These are phyloP conservation scores for Uronychia binucleata DNA, from an alignment of 73 alveolate genomes.

Conservation along the genomic window DNA sequence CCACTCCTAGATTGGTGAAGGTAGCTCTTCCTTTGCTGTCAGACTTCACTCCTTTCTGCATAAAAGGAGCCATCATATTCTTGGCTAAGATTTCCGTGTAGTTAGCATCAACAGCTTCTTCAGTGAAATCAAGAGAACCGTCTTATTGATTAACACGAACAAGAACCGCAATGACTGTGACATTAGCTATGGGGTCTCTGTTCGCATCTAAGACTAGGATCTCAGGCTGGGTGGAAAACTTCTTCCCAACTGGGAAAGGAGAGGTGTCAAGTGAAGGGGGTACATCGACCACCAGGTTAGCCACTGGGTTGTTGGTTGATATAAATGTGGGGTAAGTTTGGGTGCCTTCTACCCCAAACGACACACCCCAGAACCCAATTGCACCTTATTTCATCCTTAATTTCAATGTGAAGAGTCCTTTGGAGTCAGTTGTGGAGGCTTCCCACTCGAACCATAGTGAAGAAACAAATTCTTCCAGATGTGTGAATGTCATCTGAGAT, in stretches of 20 bases:
- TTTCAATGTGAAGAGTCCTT: neutral
- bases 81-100: neutral
- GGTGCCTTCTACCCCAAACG: neutral
- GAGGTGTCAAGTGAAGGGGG: neutral
- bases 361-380: neutral
- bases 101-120: neutral
- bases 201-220: neutral
- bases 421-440: no score
- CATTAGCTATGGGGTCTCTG: neutral
- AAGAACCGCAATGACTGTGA: neutral
- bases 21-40: neutral
- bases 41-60: neutral
- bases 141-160: neutral
- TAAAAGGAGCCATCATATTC: neutral
- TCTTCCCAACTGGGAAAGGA: neutral
- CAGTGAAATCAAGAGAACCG: neutral
- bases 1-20: neutral
- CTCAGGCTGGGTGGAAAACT: conserved; percentile 1
- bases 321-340: neutral
- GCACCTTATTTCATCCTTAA: neutral
- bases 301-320: neutral
- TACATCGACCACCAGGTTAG: neutral
- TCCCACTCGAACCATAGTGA: no score
- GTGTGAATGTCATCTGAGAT: no score
- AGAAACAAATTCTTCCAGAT: no score